A percentile compares a stretch with the other conserved stretches of the same genome.
Evolutionary conservation across 2,329 filamentous ascomycete genomes (phyloP).

Genomic region (Ceratocystis eucalypticola): DNA sequence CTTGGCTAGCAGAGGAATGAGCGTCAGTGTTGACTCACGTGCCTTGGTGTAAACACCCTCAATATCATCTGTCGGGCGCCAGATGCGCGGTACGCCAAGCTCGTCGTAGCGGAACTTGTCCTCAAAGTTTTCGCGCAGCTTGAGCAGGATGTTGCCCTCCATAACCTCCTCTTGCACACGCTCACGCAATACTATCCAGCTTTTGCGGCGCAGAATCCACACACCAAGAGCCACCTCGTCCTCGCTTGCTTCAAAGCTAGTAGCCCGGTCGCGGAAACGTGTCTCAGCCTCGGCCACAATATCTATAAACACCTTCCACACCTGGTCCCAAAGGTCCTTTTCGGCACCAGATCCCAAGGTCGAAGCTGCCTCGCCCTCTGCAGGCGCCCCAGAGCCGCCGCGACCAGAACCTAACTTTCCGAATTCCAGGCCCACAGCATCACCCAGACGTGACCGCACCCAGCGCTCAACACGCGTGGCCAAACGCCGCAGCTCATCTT

Average conservation of each 20-base stretch:
- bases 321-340: slow-evolving; percentile 86
- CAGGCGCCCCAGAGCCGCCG: slow-evolving; percentile 67
- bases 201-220: slow-evolving; percentile 86
- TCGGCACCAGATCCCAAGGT: slow-evolving; percentile 35
- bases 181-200: slow-evolving; percentile 77
- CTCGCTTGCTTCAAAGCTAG: slow-evolving; percentile 81
- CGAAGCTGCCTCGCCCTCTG: slow-evolving; percentile 47
- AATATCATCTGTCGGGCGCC: slow-evolving; percentile 93
- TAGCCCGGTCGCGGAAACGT: slow-evolving; percentile 75
- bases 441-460: slow-evolving; percentile 76
- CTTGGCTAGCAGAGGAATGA: slow-evolving; percentile 77
- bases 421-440: slow-evolving; percentile 85
- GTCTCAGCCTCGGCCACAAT: slow-evolving; percentile 75
- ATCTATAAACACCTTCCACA: slow-evolving; percentile 74
- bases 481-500: slow-evolving; percentile 90
- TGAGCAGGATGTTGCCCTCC: slow-evolving; percentile 90
- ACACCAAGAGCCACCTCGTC: slow-evolving; percentile 86
- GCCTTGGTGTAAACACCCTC: slow-evolving; percentile 89
- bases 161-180: slow-evolving; percentile 96
- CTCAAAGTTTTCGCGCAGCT: slow-evolving; percentile 95
- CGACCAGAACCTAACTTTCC: slow-evolving; percentile 87
- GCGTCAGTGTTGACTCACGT: slow-evolving; percentile 75
- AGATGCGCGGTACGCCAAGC: slow-evolving; percentile 84
- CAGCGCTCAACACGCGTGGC: slow-evolving; percentile 85
- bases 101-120: slow-evolving; percentile 99